Evolutionary conservation across 495 filamentous ascomycete genomes (phyloP), one percentile per base, ranked within the genome.

Genomic region (Aspergillus ostianus): DNA sequence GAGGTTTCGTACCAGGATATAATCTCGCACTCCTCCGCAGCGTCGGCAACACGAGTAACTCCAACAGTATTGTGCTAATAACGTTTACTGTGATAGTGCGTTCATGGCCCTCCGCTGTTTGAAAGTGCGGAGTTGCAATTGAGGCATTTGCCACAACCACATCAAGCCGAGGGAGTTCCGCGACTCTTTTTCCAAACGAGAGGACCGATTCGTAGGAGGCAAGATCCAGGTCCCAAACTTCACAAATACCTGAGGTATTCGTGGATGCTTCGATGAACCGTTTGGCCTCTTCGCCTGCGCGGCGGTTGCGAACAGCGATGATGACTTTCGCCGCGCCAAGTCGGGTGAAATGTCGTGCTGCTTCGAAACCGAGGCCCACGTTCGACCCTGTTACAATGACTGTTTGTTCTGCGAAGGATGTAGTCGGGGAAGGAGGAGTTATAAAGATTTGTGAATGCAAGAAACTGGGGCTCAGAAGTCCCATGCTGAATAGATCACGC

Each of bases 241-340:
- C 70, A 18, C 62, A 54, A 20, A 55, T 59, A 4, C 29, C 29
- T 4, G 29, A 4, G 4, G 4, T 30, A 8, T 4, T 8, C 13
- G 66, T 62, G 0, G 59, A 46, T 41, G 54, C 47, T 47, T 65
- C 65, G 27, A 74, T 66, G 12, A 62, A 54, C 2, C 46, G 29
- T 51, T 65, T 67, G 1, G 76, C 82, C 0, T 51, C 65, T 20
- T 79, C 62, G 4, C 83, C 84, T 29, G 73, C 77, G 9, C 60
- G 52, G 3, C 69, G 21, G 27, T 69, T 77, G 17, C 84, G 81
- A 2, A 82, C 80, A 5, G 77, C 82, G 1, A 85, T 63, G 53
- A 85, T 73, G 6, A 85, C 69, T 36, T 64, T 68, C 3, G 69
- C 70, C 9, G 83, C 71, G 0, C 19, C 36, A 7, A 47, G 10